These are phyloP conservation scores for Pseudocercospora pini-densiflorae DNA, from an alignment of 2,329 filamentous ascomycete genomes.

Conservation along the genomic window DNA sequence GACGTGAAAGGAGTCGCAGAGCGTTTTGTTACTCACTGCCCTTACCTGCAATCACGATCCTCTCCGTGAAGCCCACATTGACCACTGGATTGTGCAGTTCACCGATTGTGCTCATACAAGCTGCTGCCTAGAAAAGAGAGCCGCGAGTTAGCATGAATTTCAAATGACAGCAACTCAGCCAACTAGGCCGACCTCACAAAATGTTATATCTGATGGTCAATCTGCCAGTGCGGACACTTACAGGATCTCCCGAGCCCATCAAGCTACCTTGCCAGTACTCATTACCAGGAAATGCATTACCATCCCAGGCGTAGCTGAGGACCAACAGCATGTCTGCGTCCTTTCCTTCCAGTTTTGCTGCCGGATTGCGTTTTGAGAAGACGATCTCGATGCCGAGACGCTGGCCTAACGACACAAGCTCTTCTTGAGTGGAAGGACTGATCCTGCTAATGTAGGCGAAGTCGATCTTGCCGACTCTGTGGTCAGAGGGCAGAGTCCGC, in stretches of 20 bases:
- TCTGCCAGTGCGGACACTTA: neutral
- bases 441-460: constrained; percentile 37
- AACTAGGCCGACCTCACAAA: neutral
- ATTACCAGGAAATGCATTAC: constrained; percentile 41
- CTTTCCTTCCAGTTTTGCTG: constrained; percentile 31
- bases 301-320: constrained; percentile 43
- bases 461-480: constrained; percentile 34
- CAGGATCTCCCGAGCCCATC: constrained; percentile 33
- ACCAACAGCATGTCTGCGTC: constrained; percentile 33
- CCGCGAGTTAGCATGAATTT: neutral
- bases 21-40: neutral
- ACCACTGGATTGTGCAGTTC: constrained; percentile 41
- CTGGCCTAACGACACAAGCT: constrained; percentile 17
- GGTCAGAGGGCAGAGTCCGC: constrained; percentile 20
- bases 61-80: constrained; percentile 31
- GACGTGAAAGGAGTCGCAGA: neutral
- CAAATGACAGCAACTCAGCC: neutral
- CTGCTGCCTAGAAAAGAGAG: constrained; percentile 26
- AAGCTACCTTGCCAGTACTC: constrained; percentile 41
- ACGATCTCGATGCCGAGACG: constrained; percentile 29
- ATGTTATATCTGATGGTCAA: too few species aligned
- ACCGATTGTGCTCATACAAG: constrained; percentile 41
- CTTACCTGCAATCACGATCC: constrained; percentile 14
- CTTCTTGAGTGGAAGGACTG: constrained; percentile 3
- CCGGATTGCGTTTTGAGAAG: constrained; percentile 38